Conservation (phyloP, 2,329 filamentous ascomycete species). For the Xylariaceae sp. region DNA sequence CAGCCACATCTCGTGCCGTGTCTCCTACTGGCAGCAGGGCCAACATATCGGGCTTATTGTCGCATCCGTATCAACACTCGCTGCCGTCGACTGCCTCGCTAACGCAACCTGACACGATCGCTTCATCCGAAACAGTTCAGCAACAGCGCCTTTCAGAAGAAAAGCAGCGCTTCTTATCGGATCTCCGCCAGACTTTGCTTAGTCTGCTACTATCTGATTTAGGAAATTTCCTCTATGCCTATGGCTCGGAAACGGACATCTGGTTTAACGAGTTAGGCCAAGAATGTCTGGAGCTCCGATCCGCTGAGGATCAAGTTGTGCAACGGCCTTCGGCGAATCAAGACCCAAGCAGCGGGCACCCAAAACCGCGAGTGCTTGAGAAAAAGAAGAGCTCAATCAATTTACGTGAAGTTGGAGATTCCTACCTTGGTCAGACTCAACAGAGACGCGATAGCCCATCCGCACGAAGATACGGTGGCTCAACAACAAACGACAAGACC, state of each 20-base stretch:
- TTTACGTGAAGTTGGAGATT: slow-evolving; percentile 59
- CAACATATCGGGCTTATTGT: slow-evolving; percentile 60
- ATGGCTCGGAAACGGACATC: slow-evolving; percentile 88
- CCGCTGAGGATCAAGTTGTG: slow-evolving; percentile 58
- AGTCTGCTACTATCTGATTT: slow-evolving; percentile 89
- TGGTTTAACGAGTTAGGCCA: slow-evolving; percentile 79
- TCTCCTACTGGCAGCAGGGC: slow-evolving; percentile 68
- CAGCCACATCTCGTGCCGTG: slow-evolving; percentile 64
- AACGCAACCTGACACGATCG: slow-evolving; percentile 69
- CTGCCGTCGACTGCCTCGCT: slow-evolving; percentile 55
- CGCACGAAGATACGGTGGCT: slow-evolving; percentile 51
- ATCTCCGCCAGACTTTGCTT: slow-evolving; percentile 79
- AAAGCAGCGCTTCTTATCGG: slow-evolving; percentile 78
- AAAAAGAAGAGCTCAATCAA: slow-evolving; percentile 75
- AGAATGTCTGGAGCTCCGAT: slow-evolving; percentile 68
- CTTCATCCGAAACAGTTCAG: slow-evolving; percentile 72
- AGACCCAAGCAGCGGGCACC: slow-evolving; percentile 51
- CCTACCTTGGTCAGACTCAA: slow-evolving; percentile 42
- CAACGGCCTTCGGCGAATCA: slow-evolving; percentile 49
- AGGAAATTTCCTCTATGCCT: slow-evolving; percentile 83
- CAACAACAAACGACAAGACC: slow-evolving; percentile 49
- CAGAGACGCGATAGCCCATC: slow-evolving; percentile 49
- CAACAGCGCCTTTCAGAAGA: slow-evolving; percentile 68
- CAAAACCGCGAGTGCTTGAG: slow-evolving; percentile 61
- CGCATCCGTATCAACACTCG: slow-evolving; percentile 50